Conservation (phyloP, 495 filamentous ascomycete genomes). For the Achaetomiella virescens region DNA sequence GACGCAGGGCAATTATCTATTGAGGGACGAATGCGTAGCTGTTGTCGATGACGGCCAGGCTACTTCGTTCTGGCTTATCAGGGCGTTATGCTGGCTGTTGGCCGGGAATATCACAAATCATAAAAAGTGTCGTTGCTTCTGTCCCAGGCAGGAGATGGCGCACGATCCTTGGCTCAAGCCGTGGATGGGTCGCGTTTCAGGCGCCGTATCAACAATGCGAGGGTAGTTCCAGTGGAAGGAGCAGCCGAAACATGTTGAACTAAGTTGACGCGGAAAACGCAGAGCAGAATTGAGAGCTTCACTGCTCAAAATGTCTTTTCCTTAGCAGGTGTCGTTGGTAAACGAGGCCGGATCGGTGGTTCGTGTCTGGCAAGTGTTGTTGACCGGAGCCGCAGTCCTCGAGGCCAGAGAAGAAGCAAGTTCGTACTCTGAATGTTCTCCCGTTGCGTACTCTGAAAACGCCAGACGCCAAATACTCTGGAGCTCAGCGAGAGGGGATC, state of each 20-base stretch:
- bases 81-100: conserved; percentile 24
- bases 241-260: conserved; percentile 20
- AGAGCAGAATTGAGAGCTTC: too few relatives aligned
- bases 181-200: conserved; percentile 30
- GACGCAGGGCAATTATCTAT: conserved; percentile 11
- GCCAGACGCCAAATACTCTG: too few relatives aligned
- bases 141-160: conserved; percentile 16
- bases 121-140: conserved; percentile 10
- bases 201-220: conserved; percentile 36
- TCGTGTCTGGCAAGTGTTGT: too few relatives aligned
- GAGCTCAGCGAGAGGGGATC: neutral
- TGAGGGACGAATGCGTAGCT: neutral
- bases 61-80: conserved; percentile 15
- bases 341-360: too few relatives aligned
- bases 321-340: too few relatives aligned
- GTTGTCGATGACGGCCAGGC: conserved; percentile 3
- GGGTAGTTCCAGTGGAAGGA: conserved; percentile 11
- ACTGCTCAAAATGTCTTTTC: too few relatives aligned
- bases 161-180: conserved; percentile 17
- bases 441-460: too few relatives aligned
- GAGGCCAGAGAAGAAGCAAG: too few relatives aligned
- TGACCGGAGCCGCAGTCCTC: too few relatives aligned
- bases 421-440: too few relatives aligned
- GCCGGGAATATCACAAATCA: conserved; percentile 18
- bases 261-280: neutral